phyloP scores from a whole-genome alignment of 2,329 filamentous ascomycete species.

The Lachnellula subtilissima region DNA sequence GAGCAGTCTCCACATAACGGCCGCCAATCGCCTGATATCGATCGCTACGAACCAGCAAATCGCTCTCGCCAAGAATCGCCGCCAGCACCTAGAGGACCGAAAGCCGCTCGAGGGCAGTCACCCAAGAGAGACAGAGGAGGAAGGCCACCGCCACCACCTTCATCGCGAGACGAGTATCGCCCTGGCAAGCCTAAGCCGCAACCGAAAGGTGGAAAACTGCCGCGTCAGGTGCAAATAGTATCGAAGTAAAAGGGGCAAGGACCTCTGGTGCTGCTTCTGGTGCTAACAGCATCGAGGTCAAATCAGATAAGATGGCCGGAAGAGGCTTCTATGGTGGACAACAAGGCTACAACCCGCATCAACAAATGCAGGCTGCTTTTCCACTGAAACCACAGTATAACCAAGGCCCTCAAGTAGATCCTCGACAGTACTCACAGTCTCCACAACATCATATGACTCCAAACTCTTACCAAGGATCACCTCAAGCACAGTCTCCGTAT shows the following conservation, averaged over 20 bases:
- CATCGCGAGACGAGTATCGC: constrained; percentile 26
- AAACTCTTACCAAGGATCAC: constrained; percentile 53
- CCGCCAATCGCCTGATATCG: constrained; percentile 25
- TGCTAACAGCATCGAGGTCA: constrained; percentile 34
- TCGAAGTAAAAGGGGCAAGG: constrained; percentile 28
- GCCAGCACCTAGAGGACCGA: constrained; percentile 23
- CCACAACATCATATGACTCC: constrained; percentile 52
- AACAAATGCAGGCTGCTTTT: constrained; percentile 34
- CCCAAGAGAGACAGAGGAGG: constrained; percentile 21
- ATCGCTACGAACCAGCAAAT: constrained; percentile 26
- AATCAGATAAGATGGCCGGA: constrained; percentile 32
- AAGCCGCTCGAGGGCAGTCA: constrained; percentile 20
- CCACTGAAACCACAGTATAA: constrained; percentile 34
- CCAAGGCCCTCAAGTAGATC: constrained; percentile 29
- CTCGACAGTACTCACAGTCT: constrained; percentile 51
- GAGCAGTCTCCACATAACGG: constrained; percentile 15
- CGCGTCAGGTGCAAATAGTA: constrained; percentile 31
- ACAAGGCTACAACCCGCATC: constrained; percentile 33
- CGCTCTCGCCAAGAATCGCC: constrained; percentile 28
- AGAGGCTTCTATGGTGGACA: constrained; percentile 32
- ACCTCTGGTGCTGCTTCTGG: constrained; percentile 29
- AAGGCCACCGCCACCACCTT: constrained; percentile 5
- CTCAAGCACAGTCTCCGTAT: constrained; percentile 58
- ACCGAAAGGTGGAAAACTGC: constrained; percentile 12
- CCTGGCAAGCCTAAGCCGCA: constrained; percentile 13